A percentile compares a stretch with the other conserved stretches of the same genome.
Conservation (phyloP, 2,329 filamentous ascomycete species). For the Arthrobotrys iridis region DNA sequence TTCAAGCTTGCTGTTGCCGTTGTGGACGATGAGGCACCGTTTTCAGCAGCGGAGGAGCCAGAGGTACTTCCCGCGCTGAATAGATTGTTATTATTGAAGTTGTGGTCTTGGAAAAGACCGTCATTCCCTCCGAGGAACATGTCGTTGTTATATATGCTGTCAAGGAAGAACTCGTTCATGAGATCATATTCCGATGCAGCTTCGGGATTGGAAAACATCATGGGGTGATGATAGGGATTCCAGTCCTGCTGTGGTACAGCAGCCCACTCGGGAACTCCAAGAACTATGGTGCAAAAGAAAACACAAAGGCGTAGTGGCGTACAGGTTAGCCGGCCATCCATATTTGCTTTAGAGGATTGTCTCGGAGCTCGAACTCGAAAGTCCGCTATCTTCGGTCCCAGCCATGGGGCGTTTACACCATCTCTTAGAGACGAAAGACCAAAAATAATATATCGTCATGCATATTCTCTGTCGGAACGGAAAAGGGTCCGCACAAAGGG, state of each 20-base stretch:
- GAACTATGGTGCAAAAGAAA: slow-evolving; percentile 67
- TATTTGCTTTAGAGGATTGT: slow-evolving; percentile 1
- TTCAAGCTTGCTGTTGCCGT: slow-evolving; percentile 52
- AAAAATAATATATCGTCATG: slow-evolving; percentile 45
- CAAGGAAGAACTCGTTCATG: slow-evolving; percentile 88
- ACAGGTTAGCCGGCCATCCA: slow-evolving; percentile 50
- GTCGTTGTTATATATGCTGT: slow-evolving; percentile 66
- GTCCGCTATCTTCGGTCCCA: background rate
- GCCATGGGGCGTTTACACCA: slow-evolving; percentile 4
- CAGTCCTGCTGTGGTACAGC: slow-evolving; percentile 81
- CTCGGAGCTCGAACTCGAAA: background rate
- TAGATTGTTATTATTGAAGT: slow-evolving; percentile 53
- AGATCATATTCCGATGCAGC: slow-evolving; percentile 97
- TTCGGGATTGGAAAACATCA: slow-evolving; percentile 93
- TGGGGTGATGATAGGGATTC: slow-evolving; percentile 75
- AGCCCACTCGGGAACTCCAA: slow-evolving; percentile 83
- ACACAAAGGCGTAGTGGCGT: slow-evolving; percentile 46
- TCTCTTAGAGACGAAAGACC: slow-evolving; percentile 21
- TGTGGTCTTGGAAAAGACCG: slow-evolving; percentile 39
- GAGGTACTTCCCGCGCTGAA: slow-evolving; percentile 45
- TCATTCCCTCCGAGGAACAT: slow-evolving; percentile 86
- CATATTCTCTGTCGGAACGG: slow-evolving; percentile 39
- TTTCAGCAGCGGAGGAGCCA: slow-evolving; percentile 48
- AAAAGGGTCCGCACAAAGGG: slow-evolving; percentile 21
- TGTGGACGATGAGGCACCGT: slow-evolving; percentile 33